Conservation (phyloP, 129 eudicot species). For the Silybum marianum region DNA sequence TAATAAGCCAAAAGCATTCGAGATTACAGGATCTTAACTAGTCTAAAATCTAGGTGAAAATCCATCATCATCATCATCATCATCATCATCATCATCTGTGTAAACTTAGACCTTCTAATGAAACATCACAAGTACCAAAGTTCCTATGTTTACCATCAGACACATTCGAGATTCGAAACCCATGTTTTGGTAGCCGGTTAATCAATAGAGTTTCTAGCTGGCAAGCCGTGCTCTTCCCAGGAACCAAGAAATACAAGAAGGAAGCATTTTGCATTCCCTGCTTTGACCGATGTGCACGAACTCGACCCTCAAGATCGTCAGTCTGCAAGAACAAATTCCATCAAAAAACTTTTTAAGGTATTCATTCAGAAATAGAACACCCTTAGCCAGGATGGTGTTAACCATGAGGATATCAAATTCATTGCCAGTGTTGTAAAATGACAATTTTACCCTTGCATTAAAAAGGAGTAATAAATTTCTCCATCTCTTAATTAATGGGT, state of each 20-base stretch:
- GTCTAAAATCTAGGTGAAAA: not conserved
- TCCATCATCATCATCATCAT: constrained; percentile 32
- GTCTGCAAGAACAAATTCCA: constrained; percentile 41
- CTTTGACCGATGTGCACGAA: constrained; percentile 59
- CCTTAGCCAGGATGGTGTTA: not conserved
- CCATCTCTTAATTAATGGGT: not conserved
- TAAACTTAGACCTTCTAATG: constrained; percentile 39
- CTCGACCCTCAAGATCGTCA: constrained; percentile 70
- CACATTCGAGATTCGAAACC: constrained; percentile 56
- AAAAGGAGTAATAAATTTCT: not conserved
- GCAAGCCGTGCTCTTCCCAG: constrained; percentile 73
- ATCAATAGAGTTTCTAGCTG: constrained; percentile 69
- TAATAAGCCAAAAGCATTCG: not conserved
- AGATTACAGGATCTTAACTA: not conserved
- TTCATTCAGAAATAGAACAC: not conserved
- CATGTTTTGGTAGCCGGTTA: constrained; percentile 61
- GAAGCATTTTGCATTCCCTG: constrained; percentile 65
- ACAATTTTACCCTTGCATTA: not conserved
- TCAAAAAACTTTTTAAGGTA: not conserved
- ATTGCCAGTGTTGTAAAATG: not conserved
- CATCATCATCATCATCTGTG: constrained; percentile 39
- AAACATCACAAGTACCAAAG: constrained; percentile 50
- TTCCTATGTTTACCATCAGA: constrained; percentile 78
- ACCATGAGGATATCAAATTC: not conserved
- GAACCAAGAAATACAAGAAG: constrained; percentile 57